Base-by-base conservation (phyloP, 1,139 yeast species). In the Scheffersomyces insectosa region DNA sequence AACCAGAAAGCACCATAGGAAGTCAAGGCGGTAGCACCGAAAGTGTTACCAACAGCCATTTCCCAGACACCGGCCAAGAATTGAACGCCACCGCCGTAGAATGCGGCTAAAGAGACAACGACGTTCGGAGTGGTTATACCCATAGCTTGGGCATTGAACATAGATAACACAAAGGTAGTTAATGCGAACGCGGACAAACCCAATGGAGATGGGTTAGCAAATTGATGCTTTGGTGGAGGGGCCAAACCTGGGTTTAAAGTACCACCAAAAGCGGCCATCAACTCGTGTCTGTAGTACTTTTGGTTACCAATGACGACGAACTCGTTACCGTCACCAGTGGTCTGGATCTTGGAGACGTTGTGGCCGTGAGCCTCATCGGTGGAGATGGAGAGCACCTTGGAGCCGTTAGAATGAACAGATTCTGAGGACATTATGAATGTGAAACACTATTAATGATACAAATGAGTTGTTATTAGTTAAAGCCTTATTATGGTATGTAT, bases 1-100 rank as follows among this genome's bases (percentile, higher is more conserved):
- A 85, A 67, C 88, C 91, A 86, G 64, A 85, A 86, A 8, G 87
- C 88, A 41, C 91, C 91, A 58, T 83, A 86, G 43, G 85, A 79
- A 40, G 82, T 69, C 59, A 86, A 79, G 8, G 83, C 85, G 31
- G 83, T 79, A 55, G 77, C 78, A 37, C 84, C 85, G 63, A 80
- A 83, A 8, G 86, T 79, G 62, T 85, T 85, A 47, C 86, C 87
- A 40, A 78, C 70, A 39, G 78, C 72, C 49, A 83, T 68, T 54
- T 86, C 86, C 80, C 85, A 77, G 38, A 81, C 57, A 30, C 91
- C 91, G 15, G 86, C 82, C 47, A 82, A 70, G 41, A 84, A 65
- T 58, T 83, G 86, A 42, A 80, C 77, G 31, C 76, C 70, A 36
- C 91, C 91, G 20, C 90, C 87, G 47, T 78, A 72, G 59, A 82